Conservation (phyloP, 2,329 filamentous ascomycete species). For the Sclerotinia nivalis region DNA sequence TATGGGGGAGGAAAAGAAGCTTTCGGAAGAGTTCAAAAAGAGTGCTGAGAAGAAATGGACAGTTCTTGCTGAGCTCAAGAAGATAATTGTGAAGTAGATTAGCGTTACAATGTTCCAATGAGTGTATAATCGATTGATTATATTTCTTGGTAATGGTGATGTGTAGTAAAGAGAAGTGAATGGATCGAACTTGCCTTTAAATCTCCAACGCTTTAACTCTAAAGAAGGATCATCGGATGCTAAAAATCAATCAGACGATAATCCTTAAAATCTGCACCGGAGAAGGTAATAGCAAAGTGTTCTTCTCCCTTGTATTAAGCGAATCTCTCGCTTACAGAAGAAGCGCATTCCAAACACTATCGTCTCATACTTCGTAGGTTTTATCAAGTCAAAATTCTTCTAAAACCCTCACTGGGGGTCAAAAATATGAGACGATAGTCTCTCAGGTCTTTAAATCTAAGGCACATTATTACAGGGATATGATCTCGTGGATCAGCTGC, state of each 20-base stretch:
- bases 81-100: no score
- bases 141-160: not conserved
- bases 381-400: no score
- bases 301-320: not conserved
- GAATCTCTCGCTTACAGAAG: not conserved
- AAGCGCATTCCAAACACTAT: no score
- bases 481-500: no score
- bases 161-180: not conserved
- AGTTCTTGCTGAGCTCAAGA: no score
- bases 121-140: not conserved
- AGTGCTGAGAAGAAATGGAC: not conserved
- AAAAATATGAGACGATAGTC: no score
- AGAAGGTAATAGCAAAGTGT: not conserved
- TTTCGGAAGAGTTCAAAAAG: not conserved
- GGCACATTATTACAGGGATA: no score
- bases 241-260: not conserved
- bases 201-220: not conserved
- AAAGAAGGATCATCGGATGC: not conserved
- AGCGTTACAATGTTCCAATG: not conserved
- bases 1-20: not conserved
- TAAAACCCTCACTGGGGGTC: no score
- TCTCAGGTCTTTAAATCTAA: no score
- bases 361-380: no score
- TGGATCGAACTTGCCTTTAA: not conserved
- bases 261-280: not conserved